Evolutionary conservation across 2,329 filamentous ascomycete species (phyloP).

Genomic region (Catunica adiposa): DNA sequence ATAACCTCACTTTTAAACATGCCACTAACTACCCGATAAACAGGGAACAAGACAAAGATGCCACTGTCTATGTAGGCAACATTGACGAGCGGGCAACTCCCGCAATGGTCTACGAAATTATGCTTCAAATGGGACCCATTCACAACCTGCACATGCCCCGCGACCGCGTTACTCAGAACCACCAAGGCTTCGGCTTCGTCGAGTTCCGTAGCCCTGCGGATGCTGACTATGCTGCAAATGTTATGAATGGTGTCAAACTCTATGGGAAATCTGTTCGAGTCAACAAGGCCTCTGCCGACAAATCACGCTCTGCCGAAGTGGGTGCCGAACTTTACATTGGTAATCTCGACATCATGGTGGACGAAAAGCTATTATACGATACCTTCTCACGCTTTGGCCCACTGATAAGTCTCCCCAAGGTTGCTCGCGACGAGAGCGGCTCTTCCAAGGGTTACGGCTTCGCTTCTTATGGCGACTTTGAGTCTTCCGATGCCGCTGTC

Average conservation of each 20-base stretch:
- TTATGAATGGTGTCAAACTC: constrained; percentile 89
- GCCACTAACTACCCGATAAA: constrained; percentile 1
- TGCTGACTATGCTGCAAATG: constrained; percentile 88
- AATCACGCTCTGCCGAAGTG: constrained; percentile 62
- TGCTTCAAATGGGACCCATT: constrained; percentile 93
- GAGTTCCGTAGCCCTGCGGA: constrained; percentile 93
- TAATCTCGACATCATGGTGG: constrained; percentile 84
- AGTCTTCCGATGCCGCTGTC: constrained; percentile 81
- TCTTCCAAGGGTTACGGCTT: constrained; percentile 93
- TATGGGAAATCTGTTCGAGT: constrained; percentile 92
- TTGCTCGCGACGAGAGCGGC: constrained; percentile 75
- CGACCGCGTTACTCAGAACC: constrained; percentile 89
- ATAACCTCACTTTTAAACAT: neutral
- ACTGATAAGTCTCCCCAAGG: constrained; percentile 71
- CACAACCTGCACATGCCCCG: constrained; percentile 97
- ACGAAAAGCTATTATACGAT: constrained; percentile 91
- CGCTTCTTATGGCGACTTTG: constrained; percentile 82
- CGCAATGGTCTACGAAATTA: constrained; percentile 86
- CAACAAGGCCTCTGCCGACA: constrained; percentile 82
- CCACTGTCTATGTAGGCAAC: constrained; percentile 94
- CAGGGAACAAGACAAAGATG: constrained; percentile 96
- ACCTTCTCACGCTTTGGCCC: constrained; percentile 84
- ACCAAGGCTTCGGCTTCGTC: constrained; percentile 98
- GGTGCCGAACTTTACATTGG: constrained; percentile 95
- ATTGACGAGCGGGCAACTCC: constrained; percentile 92